A percentile compares a stretch with the other conserved stretches of the same genome.
Evolutionary conservation across 352 stramenopile species (phyloP).

Genomic region (Phytophthora chlamydospora): DNA sequence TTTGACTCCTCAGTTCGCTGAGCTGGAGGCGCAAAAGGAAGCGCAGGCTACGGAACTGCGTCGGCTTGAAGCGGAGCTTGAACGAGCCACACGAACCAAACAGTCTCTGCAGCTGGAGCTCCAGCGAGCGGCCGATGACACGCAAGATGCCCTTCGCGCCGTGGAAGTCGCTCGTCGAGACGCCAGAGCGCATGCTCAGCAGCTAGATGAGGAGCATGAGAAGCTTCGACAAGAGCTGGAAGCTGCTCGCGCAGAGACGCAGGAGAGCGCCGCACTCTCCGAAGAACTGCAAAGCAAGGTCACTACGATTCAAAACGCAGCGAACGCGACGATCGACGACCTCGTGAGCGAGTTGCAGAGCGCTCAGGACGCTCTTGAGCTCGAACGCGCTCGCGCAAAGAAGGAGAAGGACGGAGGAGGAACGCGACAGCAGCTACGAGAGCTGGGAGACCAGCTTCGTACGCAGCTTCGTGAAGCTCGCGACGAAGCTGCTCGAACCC

Average conservation of each 20-base stretch:
- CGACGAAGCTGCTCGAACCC: conserved; percentile 24
- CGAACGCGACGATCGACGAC: conserved; percentile 83
- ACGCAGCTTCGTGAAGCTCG: conserved; percentile 28
- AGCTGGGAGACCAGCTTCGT: conserved; percentile 56
- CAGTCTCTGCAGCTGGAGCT: conserved; percentile 63
- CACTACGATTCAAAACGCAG: conserved; percentile 70
- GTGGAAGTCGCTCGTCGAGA: conserved; percentile 71
- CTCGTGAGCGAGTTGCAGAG: conserved; percentile 65
- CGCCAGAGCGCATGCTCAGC: conserved; percentile 48
- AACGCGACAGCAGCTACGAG: conserved; percentile 43
- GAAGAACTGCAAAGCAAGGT: conserved; percentile 77
- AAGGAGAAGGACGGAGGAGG: conserved; percentile 50
- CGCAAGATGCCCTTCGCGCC: conserved; percentile 60
- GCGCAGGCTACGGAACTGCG: conserved; percentile 45
- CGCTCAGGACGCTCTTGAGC: conserved; percentile 57
- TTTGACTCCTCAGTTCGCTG: conserved; percentile 30
- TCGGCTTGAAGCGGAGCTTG: conserved; percentile 52
- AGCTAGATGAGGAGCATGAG: conserved; percentile 49
- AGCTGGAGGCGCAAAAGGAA: conserved; percentile 36
- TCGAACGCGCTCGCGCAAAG: conserved; percentile 53
- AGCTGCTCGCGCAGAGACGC: conserved; percentile 42
- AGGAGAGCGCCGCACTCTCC: conserved; percentile 41
- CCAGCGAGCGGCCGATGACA: conserved; percentile 57
- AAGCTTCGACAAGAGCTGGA: conserved; percentile 56
- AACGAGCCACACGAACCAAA: conserved; percentile 46